These are phyloP conservation scores for Wickerhamomyces bisporus DNA, from an alignment of 805 yeast species.

Conservation along the genomic window DNA sequence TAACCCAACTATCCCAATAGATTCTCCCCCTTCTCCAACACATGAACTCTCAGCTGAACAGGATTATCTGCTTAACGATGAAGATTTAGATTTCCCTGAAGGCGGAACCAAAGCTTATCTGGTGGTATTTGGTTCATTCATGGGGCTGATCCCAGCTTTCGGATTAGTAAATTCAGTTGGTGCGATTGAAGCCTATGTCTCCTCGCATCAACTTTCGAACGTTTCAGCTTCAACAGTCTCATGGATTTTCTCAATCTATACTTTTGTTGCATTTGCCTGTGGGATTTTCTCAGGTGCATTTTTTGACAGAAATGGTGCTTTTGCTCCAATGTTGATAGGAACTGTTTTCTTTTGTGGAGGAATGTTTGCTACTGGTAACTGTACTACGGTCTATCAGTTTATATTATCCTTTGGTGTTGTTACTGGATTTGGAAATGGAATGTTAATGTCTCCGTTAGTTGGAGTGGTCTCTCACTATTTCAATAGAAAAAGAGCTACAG, in stretches of 20 bases:
- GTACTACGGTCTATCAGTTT: slow-evolving; percentile 53
- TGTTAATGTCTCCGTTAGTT: slow-evolving; percentile 55
- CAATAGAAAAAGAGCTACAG: slow-evolving; percentile 50
- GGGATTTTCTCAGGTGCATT: slow-evolving; percentile 53
- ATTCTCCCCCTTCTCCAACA: background rate
- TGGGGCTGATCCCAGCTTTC: slow-evolving; percentile 53
- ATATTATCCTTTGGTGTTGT: slow-evolving; percentile 52
- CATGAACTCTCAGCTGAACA: background rate
- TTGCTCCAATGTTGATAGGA: slow-evolving; percentile 39
- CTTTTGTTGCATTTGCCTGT: slow-evolving; percentile 46
- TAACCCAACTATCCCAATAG: background rate
- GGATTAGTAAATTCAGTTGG: slow-evolving; percentile 62
- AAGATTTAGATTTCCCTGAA: slow-evolving; percentile 35
- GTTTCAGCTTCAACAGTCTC: slow-evolving; percentile 47
- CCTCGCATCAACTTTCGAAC: slow-evolving; percentile 44
- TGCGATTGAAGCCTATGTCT: slow-evolving; percentile 59
- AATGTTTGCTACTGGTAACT: slow-evolving; percentile 51
- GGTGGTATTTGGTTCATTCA: slow-evolving; percentile 55
- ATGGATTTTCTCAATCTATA: slow-evolving; percentile 64
- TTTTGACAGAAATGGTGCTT: slow-evolving; percentile 59
- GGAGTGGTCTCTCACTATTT: slow-evolving; percentile 68
- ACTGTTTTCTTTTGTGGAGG: slow-evolving; percentile 45
- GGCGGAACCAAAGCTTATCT: slow-evolving; percentile 56
- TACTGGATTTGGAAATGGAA: slow-evolving; percentile 54
- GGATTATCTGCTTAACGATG: slow-evolving; percentile 3